Conservation (phyloP, 495 filamentous ascomycete species). For the Pseudotulostoma volvatum region DNA sequence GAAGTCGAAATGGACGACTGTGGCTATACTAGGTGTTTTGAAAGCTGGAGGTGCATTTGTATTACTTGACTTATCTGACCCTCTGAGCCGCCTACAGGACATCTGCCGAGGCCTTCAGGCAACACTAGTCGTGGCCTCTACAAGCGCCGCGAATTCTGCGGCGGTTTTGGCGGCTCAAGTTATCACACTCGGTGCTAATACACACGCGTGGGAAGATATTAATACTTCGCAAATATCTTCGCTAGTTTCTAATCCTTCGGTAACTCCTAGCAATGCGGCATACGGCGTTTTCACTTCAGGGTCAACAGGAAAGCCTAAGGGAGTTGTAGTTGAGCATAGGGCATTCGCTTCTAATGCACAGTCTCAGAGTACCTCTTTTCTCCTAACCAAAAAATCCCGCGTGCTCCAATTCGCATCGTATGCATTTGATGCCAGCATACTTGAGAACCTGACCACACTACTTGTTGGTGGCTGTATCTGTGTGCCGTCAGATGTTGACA, state of each 20-base stretch:
- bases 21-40: constrained; percentile 29
- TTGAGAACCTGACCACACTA: constrained; percentile 30
- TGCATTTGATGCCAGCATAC: constrained; percentile 32
- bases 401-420: constrained; percentile 31
- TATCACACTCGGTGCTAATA: neutral
- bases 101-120: constrained; percentile 20
- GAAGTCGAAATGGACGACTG: constrained; percentile 30
- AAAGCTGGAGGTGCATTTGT: constrained; percentile 25
- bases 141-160: constrained; percentile 13
- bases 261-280: constrained; percentile 16
- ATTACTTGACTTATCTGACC: constrained; percentile 22
- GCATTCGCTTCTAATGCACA: constrained; percentile 26
- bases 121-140: constrained; percentile 18
- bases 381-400: constrained; percentile 19
- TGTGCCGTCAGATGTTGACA: constrained; percentile 33
- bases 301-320: constrained; percentile 39
- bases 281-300: constrained; percentile 38
- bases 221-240: too few species aligned
- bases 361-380: constrained; percentile 20
- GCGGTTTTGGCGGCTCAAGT: constrained; percentile 14
- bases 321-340: constrained; percentile 34
- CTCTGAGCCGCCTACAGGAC: constrained; percentile 23
- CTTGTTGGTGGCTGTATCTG: constrained; percentile 33
- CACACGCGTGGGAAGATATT: neutral
- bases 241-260: too few species aligned